Conservation (phyloP, 495 filamentous ascomycete species). For the Cercophora samala region DNA sequence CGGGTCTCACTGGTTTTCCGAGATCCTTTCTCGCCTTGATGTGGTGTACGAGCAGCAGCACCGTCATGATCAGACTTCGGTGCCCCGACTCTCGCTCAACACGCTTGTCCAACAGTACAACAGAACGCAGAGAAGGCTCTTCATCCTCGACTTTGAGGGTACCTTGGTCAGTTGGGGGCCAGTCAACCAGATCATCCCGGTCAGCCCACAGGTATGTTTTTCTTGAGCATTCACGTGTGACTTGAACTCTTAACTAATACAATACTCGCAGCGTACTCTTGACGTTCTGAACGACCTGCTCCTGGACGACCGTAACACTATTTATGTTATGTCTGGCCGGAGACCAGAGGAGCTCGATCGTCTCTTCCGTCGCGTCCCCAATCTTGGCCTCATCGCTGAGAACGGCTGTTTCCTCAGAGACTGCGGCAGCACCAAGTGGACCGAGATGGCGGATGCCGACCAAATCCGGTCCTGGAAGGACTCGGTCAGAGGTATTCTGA, state of each 20-base stretch:
- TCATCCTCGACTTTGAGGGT: conserved; percentile 90
- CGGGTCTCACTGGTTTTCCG: conserved; percentile 75
- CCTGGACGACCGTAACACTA: conserved; percentile 71
- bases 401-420: conserved; percentile 86
- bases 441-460: conserved; percentile 63
- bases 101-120: conserved; percentile 62
- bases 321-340: conserved; percentile 89
- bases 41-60: conserved; percentile 78
- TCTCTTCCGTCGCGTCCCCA: conserved; percentile 72
- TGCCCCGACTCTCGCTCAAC: conserved; percentile 73
- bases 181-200: conserved; percentile 72
- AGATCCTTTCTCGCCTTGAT: conserved; percentile 63
- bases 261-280: conserved; percentile 55
- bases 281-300: conserved; percentile 76
- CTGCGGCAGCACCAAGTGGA: conserved; percentile 64
- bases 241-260: not conserved
- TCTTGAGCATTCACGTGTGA: conserved; percentile 23
- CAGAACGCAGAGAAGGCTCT: conserved; percentile 61
- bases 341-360: conserved; percentile 83
- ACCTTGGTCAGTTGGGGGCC: conserved; percentile 83
- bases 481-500: conserved; percentile 68
- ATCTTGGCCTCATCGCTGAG: conserved; percentile 83
- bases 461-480: conserved; percentile 72
- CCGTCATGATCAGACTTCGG: conserved; percentile 73
- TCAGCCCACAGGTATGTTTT: conserved; percentile 63